Evolutionary conservation across 192 early-diverging fungal species (phyloP).

Genomic region (Coemansia sp.): DNA sequence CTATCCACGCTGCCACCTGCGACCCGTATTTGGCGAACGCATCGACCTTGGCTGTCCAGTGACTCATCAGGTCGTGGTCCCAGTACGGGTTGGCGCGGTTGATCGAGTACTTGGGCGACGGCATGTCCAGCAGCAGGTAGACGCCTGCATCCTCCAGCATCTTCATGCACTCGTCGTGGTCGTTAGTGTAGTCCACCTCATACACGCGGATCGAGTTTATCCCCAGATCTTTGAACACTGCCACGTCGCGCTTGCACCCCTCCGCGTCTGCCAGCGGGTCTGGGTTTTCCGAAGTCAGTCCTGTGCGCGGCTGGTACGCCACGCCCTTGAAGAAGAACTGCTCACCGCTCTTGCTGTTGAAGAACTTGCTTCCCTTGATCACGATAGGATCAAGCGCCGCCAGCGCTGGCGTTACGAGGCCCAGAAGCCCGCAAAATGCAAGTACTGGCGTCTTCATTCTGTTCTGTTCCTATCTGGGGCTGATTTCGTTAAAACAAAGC

Average conservation of each 20-base stretch:
- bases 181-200: constrained; percentile 61
- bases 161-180: constrained; percentile 75
- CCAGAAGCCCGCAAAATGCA: constrained; percentile 19
- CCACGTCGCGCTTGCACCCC: constrained; percentile 65
- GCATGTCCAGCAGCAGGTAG: constrained; percentile 69
- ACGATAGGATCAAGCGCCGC: constrained; percentile 60
- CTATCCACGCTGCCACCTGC: constrained; percentile 63
- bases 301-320: constrained; percentile 66
- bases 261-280: constrained; percentile 65
- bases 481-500: not conserved
- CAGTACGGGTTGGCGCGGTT: constrained; percentile 64
- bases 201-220: constrained; percentile 74
- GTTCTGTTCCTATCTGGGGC: not conserved
- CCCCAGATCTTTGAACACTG: constrained; percentile 64
- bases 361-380: constrained; percentile 74
- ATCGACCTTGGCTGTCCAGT: constrained; percentile 62
- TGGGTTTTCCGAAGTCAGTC: constrained; percentile 26
- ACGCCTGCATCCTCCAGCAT: constrained; percentile 62
- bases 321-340: constrained; percentile 78
- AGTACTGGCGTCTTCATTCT: constrained; percentile 31
- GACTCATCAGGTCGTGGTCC: constrained; percentile 57
- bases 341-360: constrained; percentile 66
- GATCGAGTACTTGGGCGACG: constrained; percentile 61
- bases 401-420: constrained; percentile 15
- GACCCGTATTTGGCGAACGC: constrained; percentile 66